phyloP scores from a whole-genome alignment of 306 rosid species.

The Arachis hypogaea region DNA sequence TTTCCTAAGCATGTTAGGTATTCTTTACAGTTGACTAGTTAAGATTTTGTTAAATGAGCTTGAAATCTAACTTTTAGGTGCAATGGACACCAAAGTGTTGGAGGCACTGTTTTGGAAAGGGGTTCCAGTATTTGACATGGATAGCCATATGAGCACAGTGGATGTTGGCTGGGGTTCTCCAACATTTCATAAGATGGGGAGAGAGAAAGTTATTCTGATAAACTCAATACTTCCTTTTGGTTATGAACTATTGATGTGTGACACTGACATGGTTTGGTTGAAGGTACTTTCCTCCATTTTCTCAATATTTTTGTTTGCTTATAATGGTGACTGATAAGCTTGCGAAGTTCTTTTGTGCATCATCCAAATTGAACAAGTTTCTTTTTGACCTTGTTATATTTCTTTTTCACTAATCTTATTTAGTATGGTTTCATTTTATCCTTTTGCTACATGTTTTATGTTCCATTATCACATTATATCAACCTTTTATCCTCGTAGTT shows the following conservation, averaged over 20 bases:
- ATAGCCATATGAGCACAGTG: conserved; percentile 92
- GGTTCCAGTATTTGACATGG: conserved; percentile 94
- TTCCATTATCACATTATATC: not conserved
- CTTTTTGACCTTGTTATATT: conserved; percentile 18
- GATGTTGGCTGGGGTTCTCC: conserved; percentile 99
- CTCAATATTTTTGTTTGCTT: conserved; percentile 29
- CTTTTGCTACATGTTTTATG: not conserved
- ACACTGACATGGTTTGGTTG: conserved; percentile 99
- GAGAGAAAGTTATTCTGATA: conserved; percentile 89
- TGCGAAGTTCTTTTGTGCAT: conserved; percentile 11
- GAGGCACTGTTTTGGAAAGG: conserved; percentile 97
- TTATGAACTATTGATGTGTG: conserved; percentile 92
- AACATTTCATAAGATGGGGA: conserved; percentile 96
- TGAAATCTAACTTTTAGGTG: conserved; percentile 67
- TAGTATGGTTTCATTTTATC: not conserved
- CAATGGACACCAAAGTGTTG: conserved; percentile 91
- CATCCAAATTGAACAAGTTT: conserved; percentile 7
- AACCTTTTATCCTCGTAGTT: conserved; percentile 21
- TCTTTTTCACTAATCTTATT: not conserved
- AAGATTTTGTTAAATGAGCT: conserved; percentile 31
- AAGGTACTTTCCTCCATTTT: conserved; percentile 61
- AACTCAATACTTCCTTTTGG: conserved; percentile 86
- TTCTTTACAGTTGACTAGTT: conserved; percentile 23
- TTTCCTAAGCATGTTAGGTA: conserved; percentile 11
- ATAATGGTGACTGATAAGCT: conserved; percentile 12